Conservation (phyloP, 2,329 filamentous ascomycete species). For the Didymella segeticola region DNA sequence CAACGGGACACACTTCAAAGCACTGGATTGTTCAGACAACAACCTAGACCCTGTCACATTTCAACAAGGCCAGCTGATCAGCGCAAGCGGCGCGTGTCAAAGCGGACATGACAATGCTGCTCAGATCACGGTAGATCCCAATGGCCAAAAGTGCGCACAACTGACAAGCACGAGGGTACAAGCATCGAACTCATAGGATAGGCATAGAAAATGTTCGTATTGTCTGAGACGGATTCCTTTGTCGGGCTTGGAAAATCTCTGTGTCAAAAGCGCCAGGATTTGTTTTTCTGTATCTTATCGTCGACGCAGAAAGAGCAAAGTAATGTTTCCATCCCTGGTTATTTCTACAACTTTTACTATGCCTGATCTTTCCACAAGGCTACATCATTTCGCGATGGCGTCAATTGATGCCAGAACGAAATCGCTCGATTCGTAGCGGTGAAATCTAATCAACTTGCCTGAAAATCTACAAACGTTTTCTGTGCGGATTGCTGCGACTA, state of each 20-base stretch:
- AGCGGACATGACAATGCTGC: slow-evolving; percentile 23
- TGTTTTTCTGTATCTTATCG: no score
- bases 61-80: slow-evolving; percentile 19
- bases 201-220: background rate
- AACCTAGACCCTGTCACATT: slow-evolving; percentile 24
- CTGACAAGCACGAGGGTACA: background rate
- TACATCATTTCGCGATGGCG: no score
- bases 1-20: slow-evolving; percentile 50
- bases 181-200: background rate
- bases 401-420: background rate
- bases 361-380: no score
- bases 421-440: no score
- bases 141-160: slow-evolving; percentile 13
- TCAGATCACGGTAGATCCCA: slow-evolving; percentile 24
- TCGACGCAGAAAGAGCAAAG: no score
- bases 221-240: no score
- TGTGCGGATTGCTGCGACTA: background rate
- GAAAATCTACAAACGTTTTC: no score
- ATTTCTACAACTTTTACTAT: no score
- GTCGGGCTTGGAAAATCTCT: background rate
- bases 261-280: background rate
- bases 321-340: no score
- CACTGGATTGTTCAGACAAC: slow-evolving; percentile 42
- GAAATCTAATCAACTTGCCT: no score
- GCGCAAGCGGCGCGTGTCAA: slow-evolving; percentile 22